Evolutionary conservation across 2,329 filamentous ascomycete genomes (phyloP).

Genomic region (Didymella glomerata): DNA sequence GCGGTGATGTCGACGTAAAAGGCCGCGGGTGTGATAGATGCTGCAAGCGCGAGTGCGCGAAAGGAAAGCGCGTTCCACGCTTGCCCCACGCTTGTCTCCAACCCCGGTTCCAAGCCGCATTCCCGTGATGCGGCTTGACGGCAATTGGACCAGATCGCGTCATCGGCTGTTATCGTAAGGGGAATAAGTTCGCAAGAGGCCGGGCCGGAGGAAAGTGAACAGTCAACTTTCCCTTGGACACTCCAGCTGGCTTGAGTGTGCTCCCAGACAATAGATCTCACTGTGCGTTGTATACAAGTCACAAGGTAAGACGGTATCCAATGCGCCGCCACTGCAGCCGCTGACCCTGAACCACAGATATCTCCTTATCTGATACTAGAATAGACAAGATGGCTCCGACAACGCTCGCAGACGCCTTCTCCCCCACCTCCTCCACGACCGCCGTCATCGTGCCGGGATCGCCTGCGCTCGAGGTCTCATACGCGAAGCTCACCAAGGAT

Average conservation of each 20-base stretch:
- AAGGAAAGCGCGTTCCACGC: constrained; percentile 13
- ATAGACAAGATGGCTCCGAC: constrained; percentile 59
- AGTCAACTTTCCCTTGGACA: constrained; percentile 3
- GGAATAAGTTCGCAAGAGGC: constrained; percentile 1
- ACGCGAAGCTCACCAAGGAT: constrained; percentile 71
- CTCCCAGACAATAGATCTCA: constrained; percentile 11
- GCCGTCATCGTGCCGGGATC: constrained; percentile 79
- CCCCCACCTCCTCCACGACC: constrained; percentile 59
- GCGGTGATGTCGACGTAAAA: constrained; percentile 5
- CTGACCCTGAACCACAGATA: constrained; percentile 13
- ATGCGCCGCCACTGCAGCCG: constrained; percentile 1
- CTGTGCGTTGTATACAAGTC: constrained; percentile 10
- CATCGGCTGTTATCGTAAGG: constrained; percentile 19
- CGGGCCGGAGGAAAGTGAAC: constrained; percentile 9
- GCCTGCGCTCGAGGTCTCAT: constrained; percentile 72
- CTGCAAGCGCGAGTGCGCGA: constrained; percentile 13
- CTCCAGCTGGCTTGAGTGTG: constrained; percentile 15
- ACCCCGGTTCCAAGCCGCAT: constrained; percentile 13
- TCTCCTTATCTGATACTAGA: constrained; percentile 11
- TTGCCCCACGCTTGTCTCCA: constrained; percentile 18
- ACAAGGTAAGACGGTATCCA: constrained; percentile 6
- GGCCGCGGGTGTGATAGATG: background rate
- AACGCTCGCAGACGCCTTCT: constrained; percentile 67
- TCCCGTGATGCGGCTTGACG: constrained; percentile 16
- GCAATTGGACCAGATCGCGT: constrained; percentile 22